Percentiles rank a stretch among this genome's conserved stretches.
Conservation (phyloP, 441 rosid genomes). For the Capsella rubella region DNA sequence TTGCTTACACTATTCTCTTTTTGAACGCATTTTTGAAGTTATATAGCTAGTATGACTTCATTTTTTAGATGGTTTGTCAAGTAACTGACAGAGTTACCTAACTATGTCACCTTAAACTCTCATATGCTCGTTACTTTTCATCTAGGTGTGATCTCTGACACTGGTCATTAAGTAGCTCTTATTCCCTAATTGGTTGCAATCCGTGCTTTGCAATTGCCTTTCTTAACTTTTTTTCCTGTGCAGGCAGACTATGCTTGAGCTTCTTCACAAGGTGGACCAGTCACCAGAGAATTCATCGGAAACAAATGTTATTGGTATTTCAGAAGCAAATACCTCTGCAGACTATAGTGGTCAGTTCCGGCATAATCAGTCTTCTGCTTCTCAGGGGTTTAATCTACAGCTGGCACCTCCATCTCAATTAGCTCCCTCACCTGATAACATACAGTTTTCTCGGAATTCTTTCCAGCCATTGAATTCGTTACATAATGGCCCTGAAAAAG, state of each 20-base stretch:
- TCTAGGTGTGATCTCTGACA: background rate
- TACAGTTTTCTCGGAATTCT: constrained; percentile 51
- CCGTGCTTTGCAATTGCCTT: constrained; percentile 15
- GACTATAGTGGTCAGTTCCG: constrained; percentile 58
- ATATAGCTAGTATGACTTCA: constrained; percentile 20
- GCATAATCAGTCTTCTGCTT: constrained; percentile 57
- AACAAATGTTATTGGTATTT: constrained; percentile 53
- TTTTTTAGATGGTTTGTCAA: constrained; percentile 22
- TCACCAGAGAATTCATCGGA: constrained; percentile 55
- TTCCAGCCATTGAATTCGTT: constrained; percentile 43
- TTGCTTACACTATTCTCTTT: background rate
- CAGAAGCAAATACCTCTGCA: constrained; percentile 61
- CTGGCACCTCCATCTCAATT: constrained; percentile 88
- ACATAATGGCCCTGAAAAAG: constrained; percentile 47
- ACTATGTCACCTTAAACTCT: constrained; percentile 1
- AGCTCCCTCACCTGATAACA: constrained; percentile 49
- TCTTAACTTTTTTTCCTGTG: constrained; percentile 29
- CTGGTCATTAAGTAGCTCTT: constrained; percentile 10
- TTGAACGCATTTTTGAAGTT: constrained; percentile 6
- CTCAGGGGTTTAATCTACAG: constrained; percentile 83
- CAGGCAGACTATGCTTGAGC: constrained; percentile 90
- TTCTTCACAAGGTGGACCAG: constrained; percentile 81
- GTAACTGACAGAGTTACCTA: constrained; percentile 17
- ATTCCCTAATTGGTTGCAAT: constrained; percentile 7
- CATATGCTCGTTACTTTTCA: constrained; percentile 1